Conservation (phyloP, 2,329 filamentous ascomycete genomes). For the Monosporascus sp. region DNA sequence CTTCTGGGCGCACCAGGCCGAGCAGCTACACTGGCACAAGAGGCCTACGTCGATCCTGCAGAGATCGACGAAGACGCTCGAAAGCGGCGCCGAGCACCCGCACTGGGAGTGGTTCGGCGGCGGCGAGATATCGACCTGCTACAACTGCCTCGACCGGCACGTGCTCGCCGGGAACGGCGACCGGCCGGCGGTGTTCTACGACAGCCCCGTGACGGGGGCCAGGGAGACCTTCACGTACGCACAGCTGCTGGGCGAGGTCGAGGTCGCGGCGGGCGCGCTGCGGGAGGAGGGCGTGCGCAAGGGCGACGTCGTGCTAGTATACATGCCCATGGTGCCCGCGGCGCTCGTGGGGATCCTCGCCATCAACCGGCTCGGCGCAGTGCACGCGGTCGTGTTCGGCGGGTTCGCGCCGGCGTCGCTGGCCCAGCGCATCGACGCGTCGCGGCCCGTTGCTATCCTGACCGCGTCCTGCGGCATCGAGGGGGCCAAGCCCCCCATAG, state of each 20-base stretch:
- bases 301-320: constrained; percentile 42
- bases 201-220: constrained; percentile 73
- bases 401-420: constrained; percentile 79
- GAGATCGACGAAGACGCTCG: constrained; percentile 56
- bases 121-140: constrained; percentile 84
- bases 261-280: constrained; percentile 74
- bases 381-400: constrained; percentile 90
- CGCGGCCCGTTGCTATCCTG: constrained; percentile 67
- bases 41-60: constrained; percentile 59
- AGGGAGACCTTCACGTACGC: constrained; percentile 72
- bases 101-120: constrained; percentile 89
- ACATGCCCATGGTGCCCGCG: constrained; percentile 96
- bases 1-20: constrained; percentile 74
- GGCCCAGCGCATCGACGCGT: constrained; percentile 83
- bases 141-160: constrained; percentile 87
- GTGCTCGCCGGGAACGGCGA: constrained; percentile 74
- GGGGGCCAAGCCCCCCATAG: constrained; percentile 69
- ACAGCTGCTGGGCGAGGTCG: constrained; percentile 72
- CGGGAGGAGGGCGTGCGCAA: constrained; percentile 61
- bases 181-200: constrained; percentile 73
- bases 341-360: constrained; percentile 84
- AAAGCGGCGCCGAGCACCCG: constrained; percentile 57
- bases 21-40: constrained; percentile 75
- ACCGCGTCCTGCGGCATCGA: constrained; percentile 93
- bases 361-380: constrained; percentile 72